Conservation (phyloP, 495 filamentous ascomycete genomes). For the Lepraria neglecta region DNA sequence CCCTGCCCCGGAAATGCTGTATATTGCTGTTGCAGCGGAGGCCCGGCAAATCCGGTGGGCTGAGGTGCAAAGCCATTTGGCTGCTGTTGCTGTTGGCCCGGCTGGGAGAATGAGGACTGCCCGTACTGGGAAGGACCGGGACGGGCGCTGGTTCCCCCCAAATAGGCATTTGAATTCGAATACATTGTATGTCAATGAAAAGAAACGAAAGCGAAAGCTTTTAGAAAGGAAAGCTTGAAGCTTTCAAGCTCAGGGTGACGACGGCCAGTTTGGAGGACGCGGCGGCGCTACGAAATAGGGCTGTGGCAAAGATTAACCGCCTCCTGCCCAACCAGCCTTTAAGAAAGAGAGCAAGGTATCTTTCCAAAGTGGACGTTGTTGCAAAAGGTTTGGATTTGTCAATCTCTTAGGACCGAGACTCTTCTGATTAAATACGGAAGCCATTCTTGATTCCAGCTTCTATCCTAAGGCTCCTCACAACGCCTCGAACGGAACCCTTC, state of each 20-base stretch:
- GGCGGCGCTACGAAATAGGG: conserved; percentile 6
- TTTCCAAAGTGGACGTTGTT: too few relatives aligned
- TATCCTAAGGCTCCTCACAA: too few relatives aligned
- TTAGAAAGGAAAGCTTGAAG: not conserved
- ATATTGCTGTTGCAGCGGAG: conserved; percentile 41
- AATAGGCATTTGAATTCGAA: conserved; percentile 77
- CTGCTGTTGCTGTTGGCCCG: conserved; percentile 51
- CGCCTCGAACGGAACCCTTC: too few relatives aligned
- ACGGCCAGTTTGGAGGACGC: not conserved
- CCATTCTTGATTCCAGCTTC: too few relatives aligned
- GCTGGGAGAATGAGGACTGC: conserved; percentile 45
- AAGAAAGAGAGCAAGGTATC: too few relatives aligned
- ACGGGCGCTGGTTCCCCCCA: conserved; percentile 70
- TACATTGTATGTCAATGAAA: conserved; percentile 50
- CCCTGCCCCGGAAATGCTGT: conserved; percentile 46
- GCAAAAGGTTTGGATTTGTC: too few relatives aligned
- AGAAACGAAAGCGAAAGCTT: not conserved
- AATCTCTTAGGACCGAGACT: too few relatives aligned
- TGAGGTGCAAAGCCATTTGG: conserved; percentile 43
- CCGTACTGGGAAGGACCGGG: conserved; percentile 63
- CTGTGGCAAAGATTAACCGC: not conserved
- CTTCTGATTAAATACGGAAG: too few relatives aligned
- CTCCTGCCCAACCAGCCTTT: not conserved
- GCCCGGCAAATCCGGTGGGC: conserved; percentile 42
- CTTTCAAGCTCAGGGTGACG: conserved; percentile 2